phyloP scores from a whole-genome alignment of 148 eudicot genomes.

The Pharnaceum exiguum region DNA sequence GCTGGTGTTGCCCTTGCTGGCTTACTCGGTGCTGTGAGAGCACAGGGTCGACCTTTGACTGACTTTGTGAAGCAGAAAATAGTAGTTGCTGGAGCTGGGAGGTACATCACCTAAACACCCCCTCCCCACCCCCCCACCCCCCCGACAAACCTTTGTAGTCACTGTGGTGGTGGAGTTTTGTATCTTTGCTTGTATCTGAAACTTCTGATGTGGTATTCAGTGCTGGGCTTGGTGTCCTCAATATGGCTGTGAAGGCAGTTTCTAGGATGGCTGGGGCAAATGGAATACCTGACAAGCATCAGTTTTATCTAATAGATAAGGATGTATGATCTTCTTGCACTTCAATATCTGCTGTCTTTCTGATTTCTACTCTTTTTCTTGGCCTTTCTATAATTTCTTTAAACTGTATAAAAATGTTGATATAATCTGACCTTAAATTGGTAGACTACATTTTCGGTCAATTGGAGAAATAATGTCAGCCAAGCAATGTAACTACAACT shows the following conservation, averaged over 20 bases:
- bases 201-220: slow-evolving; percentile 42
- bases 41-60: slow-evolving; percentile 84
- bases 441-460: too few relatives aligned
- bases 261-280: slow-evolving; percentile 64
- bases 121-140: too few relatives aligned
- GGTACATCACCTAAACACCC: slow-evolving; percentile 31
- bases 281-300: slow-evolving; percentile 54
- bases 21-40: slow-evolving; percentile 86
- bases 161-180: too few relatives aligned
- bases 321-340: slow-evolving; percentile 60
- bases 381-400: too few relatives aligned
- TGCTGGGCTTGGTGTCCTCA: slow-evolving; percentile 99
- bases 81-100: slow-evolving; percentile 97
- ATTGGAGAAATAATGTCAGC: background rate
- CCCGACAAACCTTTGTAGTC: too few relatives aligned
- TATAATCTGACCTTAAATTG: too few relatives aligned
- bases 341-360: too few relatives aligned
- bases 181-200: slow-evolving; percentile 2
- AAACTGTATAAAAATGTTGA: too few relatives aligned
- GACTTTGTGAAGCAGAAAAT: slow-evolving; percentile 91
- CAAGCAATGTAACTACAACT: background rate
- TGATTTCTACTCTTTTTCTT: too few relatives aligned
- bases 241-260: slow-evolving; percentile 84
- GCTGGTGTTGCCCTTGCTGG: slow-evolving; percentile 99
- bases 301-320: slow-evolving; percentile 88